Evolutionary conservation across 164 flowering plant genomes (phyloP), one percentile per base, ranked within the genome.

Genomic region (Brasenia schreberi): DNA sequence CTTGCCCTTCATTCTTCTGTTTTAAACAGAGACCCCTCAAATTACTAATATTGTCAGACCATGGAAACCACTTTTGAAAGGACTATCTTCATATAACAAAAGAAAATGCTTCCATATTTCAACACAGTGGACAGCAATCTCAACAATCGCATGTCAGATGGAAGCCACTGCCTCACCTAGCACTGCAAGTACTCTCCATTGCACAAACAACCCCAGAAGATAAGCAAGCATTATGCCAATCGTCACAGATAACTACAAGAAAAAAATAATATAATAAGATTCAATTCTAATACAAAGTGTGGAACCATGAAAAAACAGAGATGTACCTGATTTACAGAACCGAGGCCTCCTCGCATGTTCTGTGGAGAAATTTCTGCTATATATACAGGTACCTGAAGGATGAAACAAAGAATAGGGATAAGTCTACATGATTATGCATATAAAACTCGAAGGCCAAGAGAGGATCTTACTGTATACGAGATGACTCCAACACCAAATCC

Each of bases 291-390:
- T 58, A 2, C 16, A 58, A 18, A 14, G 16, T 58, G 16, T 58
- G 16, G 17, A 58, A 14, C 16, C 16, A 58, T 12, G 18, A 58
- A 58, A 58, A 58, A 18, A 58, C 60, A 58, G 60, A 5, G 5
- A 61, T 5, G 12, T 17, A 83, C 92, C 89, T 87, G 92, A 61
- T 87, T 87, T n/a, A 85, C 83, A 0, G 92, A 75, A 61, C 89
- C 92, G 67, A 87, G 76, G 49, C 64, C 69, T 6, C 96, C 96
- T 77, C 96, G 82, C 81, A 84, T 45, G 67, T 85, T 87, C 67
- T 86, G 90, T 71, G 96, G 96, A 18, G 96, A 73, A 76, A 90
- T 87, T 74, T 90, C 96, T 64, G 96, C 96, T 75, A 90, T 90
- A 77, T 90, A 90, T 7, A 90, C 92, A 64, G 96, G 94, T 56